Base-by-base conservation (phyloP, 352 stramenopile species). In the Globisporangium iwayamae region DNA sequence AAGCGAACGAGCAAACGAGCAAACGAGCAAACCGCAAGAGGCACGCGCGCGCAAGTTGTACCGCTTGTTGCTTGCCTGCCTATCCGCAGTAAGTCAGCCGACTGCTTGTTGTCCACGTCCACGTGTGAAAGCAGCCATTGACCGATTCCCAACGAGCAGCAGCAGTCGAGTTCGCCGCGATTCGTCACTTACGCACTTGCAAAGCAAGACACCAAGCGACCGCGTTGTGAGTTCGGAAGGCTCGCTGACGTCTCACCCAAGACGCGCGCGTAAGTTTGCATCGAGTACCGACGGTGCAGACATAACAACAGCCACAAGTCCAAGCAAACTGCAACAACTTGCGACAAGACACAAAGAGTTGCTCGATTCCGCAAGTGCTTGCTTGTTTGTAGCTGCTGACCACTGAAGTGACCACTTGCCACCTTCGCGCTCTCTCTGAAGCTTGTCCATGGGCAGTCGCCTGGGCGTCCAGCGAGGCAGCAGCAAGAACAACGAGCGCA, bases 391-490 rank as follows among this genome's bases (percentile, higher is more conserved):
- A 22, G 41, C 41, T 22, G 5, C 41, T 47, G 41, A 22, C 41
- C 41, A 47, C 41, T 47, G 13, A 20, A 41, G 36, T 41, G 36
- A 16, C 11, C 47, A 28, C 9, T 46, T 32, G 32, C 52, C 16
- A 41, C 36, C 36, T 20, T 10, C 47, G 25, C 28, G 28, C 50
- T 56, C 50, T 41, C 50, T 56, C 54, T 60, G 54, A 60, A 56
- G 41, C 48, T 28, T 16, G n/a, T 6, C 22, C 54, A 63, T 63
- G 57, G 57, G 57, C 41, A 63, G 57, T 28, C 25, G 28, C 5
- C 43, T 63, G 34, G 57, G 41, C 43, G 57, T 63, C 32, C 57
- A 63, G 30, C 16, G 25, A 20, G 39, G 28, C 43, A 41, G 6
- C 11, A 41, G 32, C 32, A 36, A 36, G 32, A 36, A 63, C 20